Evolutionary conservation across 2,329 filamentous ascomycete genomes (phyloP).

Genomic region (Colletotrichum cereale): DNA sequence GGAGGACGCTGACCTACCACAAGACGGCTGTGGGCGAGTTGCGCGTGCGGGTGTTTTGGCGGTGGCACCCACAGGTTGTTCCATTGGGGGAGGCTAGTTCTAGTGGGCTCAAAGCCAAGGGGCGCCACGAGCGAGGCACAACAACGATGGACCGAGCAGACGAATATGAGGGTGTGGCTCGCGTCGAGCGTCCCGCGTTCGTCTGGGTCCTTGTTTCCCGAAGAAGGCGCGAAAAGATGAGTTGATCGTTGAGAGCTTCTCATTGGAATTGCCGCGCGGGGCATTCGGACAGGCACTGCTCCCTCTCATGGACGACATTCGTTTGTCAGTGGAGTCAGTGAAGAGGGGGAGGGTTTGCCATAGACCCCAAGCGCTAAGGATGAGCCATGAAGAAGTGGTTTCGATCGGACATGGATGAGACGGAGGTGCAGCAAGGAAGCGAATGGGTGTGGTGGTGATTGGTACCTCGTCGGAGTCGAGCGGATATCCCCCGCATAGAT

Average conservation of each 20-base stretch:
- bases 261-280: conserved; percentile 5
- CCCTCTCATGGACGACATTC: conserved; percentile 31
- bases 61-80: conserved; percentile 24
- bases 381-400: conserved; percentile 25
- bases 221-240: background rate
- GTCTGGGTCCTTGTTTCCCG: conserved; percentile 24
- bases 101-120: conserved; percentile 30
- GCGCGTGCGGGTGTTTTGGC: conserved; percentile 24
- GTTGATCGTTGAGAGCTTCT: conserved; percentile 3
- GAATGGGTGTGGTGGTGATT: conserved; percentile 9
- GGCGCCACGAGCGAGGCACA: conserved; percentile 37
- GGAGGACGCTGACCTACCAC: conserved; percentile 35
- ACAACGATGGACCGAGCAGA: conserved; percentile 24
- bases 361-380: conserved; percentile 5
- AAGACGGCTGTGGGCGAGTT: background rate
- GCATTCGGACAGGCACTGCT: conserved; percentile 1
- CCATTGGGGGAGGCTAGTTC: conserved; percentile 13
- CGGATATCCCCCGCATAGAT: conserved; percentile 39
- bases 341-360: conserved; percentile 12
- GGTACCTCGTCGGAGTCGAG: conserved; percentile 19
- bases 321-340: conserved; percentile 26
- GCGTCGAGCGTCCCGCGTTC: background rate
- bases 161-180: conserved; percentile 4
- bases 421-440: conserved; percentile 16
- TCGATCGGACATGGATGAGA: conserved; percentile 36